A percentile compares a stretch with the other conserved stretches of the same genome.
These are phyloP conservation scores for Mycena belliarum DNA, from an alignment of 768 basidiomycete genomes.

Conservation along the genomic window DNA sequence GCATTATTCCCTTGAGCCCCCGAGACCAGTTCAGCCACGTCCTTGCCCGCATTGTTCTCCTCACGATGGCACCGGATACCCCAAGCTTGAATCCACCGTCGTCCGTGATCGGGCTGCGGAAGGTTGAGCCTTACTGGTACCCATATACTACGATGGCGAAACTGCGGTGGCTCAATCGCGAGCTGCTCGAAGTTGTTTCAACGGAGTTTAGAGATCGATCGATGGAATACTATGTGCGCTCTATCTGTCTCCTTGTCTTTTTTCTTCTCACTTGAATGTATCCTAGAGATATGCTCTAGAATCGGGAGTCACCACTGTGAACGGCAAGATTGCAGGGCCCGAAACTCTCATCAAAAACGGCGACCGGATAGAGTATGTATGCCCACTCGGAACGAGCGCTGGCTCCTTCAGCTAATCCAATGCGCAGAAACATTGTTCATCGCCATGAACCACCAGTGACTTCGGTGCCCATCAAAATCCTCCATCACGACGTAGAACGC, in stretches of 20 bases:
- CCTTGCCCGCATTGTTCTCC: slow-evolving; percentile 51
- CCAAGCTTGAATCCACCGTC: slow-evolving; percentile 28
- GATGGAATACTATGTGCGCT: slow-evolving; percentile 91
- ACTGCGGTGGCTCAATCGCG: slow-evolving; percentile 83
- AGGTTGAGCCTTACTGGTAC: slow-evolving; percentile 88
- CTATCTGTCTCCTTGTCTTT: slow-evolving; percentile 1
- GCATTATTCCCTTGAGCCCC: slow-evolving; percentile 49
- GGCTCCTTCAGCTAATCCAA: not conserved
- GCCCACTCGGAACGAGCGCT: slow-evolving; percentile 1
- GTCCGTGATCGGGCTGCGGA: slow-evolving; percentile 58
- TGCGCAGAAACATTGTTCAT: slow-evolving; percentile 82
- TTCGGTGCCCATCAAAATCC: slow-evolving; percentile 74
- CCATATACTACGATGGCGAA: slow-evolving; percentile 94
- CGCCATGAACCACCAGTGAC: slow-evolving; percentile 97
- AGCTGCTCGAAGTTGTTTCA: slow-evolving; percentile 87
- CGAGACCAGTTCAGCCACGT: slow-evolving; percentile 59
- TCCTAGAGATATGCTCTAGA: slow-evolving; percentile 63
- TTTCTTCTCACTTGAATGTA: not conserved
- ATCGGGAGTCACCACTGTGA: slow-evolving; percentile 93
- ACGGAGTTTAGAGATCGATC: slow-evolving; percentile 93
- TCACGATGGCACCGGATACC: slow-evolving; percentile 46
- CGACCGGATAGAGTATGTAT: slow-evolving; percentile 83
- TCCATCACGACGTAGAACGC: slow-evolving; percentile 75
- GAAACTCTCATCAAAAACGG: slow-evolving; percentile 81
- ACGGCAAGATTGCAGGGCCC: slow-evolving; percentile 82